Percentiles rank a stretch among this genome's conserved stretches.
phyloP scores from a whole-genome alignment of 371 early-diverging fungal species.

The Mucor plumbeus region DNA sequence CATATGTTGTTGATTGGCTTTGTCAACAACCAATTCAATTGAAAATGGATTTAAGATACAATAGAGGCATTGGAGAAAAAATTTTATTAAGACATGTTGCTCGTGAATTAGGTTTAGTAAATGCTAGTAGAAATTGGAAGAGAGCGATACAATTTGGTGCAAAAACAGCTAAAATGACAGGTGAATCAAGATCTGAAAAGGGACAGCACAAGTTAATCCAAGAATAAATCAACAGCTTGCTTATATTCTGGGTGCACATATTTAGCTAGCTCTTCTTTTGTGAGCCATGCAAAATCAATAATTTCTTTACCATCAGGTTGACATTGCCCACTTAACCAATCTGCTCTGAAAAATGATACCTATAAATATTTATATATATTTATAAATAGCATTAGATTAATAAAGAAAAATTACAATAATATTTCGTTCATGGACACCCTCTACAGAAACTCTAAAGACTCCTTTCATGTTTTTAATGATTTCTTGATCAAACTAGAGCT shows the following conservation, averaged over 20 bases:
- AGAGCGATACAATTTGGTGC: constrained; percentile 98
- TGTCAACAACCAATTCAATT: constrained; percentile 73
- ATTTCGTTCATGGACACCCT: no score
- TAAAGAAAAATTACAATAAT: background rate
- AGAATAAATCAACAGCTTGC: constrained; percentile 19
- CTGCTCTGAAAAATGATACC: constrained; percentile 42
- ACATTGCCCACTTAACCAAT: constrained; percentile 55
- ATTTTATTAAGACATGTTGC: constrained; percentile 78
- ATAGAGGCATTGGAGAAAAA: constrained; percentile 91
- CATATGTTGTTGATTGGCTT: constrained; percentile 71
- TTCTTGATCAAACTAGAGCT: no score
- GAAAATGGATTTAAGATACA: constrained; percentile 83
- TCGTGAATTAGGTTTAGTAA: constrained; percentile 55
- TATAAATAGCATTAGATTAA: background rate
- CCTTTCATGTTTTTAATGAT: no score
- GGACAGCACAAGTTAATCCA: constrained; percentile 58
- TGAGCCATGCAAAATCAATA: constrained; percentile 87
- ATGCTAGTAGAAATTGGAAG: constrained; percentile 74
- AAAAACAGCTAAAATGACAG: constrained; percentile 91
- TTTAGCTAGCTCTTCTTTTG: constrained; percentile 72
- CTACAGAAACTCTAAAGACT: no score
- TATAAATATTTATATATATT: no score
- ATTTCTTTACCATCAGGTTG: constrained; percentile 61
- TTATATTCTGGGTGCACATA: constrained; percentile 47
- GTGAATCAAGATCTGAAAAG: constrained; percentile 60